Conservation (phyloP, 2,329 filamentous ascomycete genomes). For the Coniochaeta sp. region DNA sequence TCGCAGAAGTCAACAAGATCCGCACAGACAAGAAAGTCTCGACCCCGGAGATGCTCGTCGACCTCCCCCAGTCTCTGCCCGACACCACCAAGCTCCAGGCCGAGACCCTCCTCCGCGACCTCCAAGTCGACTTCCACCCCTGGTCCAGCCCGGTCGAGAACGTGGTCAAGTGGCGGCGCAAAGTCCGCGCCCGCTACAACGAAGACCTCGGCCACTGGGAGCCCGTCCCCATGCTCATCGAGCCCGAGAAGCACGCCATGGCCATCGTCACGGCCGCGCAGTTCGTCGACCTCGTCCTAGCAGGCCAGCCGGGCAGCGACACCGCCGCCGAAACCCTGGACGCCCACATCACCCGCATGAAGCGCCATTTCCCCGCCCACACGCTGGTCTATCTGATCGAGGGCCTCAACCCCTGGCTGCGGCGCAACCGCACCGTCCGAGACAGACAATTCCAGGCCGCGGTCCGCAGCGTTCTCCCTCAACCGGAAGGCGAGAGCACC, state of each 20-base stretch:
- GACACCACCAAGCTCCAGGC: slow-evolving; percentile 36
- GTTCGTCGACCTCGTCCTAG: slow-evolving; percentile 53
- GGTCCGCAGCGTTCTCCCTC: slow-evolving; percentile 41
- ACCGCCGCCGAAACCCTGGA: slow-evolving; percentile 43
- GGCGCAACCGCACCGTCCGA: slow-evolving; percentile 58
- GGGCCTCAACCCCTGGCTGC: slow-evolving; percentile 57
- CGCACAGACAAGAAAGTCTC: slow-evolving; percentile 67
- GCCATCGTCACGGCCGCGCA: slow-evolving; percentile 55
- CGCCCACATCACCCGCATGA: slow-evolving; percentile 49
- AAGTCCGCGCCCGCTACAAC: slow-evolving; percentile 56
- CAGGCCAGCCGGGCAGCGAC: slow-evolving; percentile 10
- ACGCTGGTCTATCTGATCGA: slow-evolving; percentile 65
- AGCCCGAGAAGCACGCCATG: slow-evolving; percentile 53
- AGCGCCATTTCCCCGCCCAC: slow-evolving; percentile 40
- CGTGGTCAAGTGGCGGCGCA: slow-evolving; percentile 62
- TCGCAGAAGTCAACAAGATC: slow-evolving; percentile 67
- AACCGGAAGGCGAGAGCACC: slow-evolving; percentile 6
- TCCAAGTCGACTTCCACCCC: slow-evolving; percentile 37
- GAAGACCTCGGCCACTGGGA: slow-evolving; percentile 57
- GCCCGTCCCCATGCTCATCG: slow-evolving; percentile 43
- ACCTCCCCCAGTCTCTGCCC: slow-evolving; percentile 53
- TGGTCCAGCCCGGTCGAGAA: slow-evolving; percentile 39
- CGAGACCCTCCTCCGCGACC: slow-evolving; percentile 39
- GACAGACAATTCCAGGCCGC: slow-evolving; percentile 62
- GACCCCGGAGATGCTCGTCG: slow-evolving; percentile 69